These are phyloP conservation scores for Byssochlamys sp. DNA, from an alignment of 2,329 filamentous ascomycete genomes.

Conservation along the genomic window DNA sequence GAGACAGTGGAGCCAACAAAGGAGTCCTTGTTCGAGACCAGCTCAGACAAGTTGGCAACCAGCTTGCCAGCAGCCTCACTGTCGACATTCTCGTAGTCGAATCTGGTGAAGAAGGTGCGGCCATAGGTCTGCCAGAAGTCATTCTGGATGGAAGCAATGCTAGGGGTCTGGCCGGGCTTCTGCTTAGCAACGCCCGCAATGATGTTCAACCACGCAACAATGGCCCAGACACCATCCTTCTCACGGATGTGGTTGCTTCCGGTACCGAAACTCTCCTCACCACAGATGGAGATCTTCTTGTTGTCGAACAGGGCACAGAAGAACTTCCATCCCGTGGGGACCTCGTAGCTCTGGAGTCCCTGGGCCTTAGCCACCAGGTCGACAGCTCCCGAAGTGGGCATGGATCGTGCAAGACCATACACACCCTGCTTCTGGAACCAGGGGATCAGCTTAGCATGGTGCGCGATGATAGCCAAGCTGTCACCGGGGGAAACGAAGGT, in stretches of 20 bases:
- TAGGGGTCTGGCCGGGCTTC: constrained; percentile 68
- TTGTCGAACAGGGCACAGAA: constrained; percentile 94
- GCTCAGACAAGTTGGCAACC: constrained; percentile 65
- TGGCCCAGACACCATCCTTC: constrained; percentile 96
- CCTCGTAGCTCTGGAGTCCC: constrained; percentile 84
- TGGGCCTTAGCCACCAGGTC: constrained; percentile 94
- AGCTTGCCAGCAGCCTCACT: constrained; percentile 84
- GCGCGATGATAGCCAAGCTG: constrained; percentile 93
- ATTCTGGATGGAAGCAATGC: constrained; percentile 90
- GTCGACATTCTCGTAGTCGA: constrained; percentile 95
- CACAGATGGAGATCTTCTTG: constrained; percentile 94
- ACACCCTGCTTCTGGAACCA: constrained; percentile 98
- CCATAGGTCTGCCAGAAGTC: constrained; percentile 96
- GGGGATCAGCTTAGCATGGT: constrained; percentile 90
- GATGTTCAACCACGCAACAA: constrained; percentile 97
- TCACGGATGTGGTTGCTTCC: constrained; percentile 98
- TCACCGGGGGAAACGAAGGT: constrained; percentile 95
- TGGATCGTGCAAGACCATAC: constrained; percentile 86
- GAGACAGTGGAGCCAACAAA: constrained; percentile 77
- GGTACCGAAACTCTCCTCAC: constrained; percentile 95
- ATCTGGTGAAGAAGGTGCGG: constrained; percentile 96
- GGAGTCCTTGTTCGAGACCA: constrained; percentile 61
- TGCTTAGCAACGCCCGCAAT: constrained; percentile 85
- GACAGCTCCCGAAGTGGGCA: constrained; percentile 92
- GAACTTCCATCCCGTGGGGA: constrained; percentile 98